Evolutionary conservation across 2,329 filamentous ascomycete species (phyloP).

Genomic region (Diaporthe sp.): DNA sequence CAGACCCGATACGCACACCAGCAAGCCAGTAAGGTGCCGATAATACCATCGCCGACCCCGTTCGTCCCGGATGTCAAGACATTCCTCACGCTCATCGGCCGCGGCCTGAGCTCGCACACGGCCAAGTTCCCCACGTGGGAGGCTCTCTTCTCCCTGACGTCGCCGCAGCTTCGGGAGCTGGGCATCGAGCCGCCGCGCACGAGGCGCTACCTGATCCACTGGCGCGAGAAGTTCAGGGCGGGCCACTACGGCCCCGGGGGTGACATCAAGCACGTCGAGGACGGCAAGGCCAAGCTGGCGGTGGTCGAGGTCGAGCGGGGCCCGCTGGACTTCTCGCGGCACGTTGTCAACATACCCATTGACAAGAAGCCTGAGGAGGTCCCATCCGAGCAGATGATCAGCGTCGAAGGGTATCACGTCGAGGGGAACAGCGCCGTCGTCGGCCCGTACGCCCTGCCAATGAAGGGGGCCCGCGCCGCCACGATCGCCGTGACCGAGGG

Average conservation of each 20-base stretch:
- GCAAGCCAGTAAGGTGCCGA: constrained; percentile 44
- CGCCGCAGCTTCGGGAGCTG: constrained; percentile 80
- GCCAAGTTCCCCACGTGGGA: constrained; percentile 93
- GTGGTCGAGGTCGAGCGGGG: constrained; percentile 51
- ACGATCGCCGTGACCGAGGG: constrained; percentile 81
- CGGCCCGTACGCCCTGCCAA: constrained; percentile 77
- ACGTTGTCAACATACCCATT: constrained; percentile 65
- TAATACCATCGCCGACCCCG: constrained; percentile 77
- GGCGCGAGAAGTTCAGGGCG: constrained; percentile 85
- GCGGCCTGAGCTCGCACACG: constrained; percentile 82
- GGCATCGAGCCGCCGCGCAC: constrained; percentile 88
- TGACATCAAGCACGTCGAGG: constrained; percentile 77
- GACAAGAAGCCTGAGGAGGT: constrained; percentile 51
- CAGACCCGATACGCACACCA: constrained; percentile 58
- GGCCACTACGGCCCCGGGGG: constrained; percentile 85
- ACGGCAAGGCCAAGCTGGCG: constrained; percentile 63
- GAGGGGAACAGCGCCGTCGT: constrained; percentile 76
- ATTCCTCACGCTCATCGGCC: constrained; percentile 92
- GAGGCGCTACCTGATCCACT: constrained; percentile 85
- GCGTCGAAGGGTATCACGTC: constrained; percentile 74
- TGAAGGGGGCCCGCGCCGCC: constrained; percentile 74
- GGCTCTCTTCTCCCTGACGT: constrained; percentile 84
- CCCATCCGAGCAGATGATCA: constrained; percentile 54
- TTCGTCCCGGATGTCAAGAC: constrained; percentile 87
- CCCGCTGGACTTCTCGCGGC: constrained; percentile 57